phyloP scores from a whole-genome alignment of 371 early-diverging fungal genomes.

The Massospora cicadina region DNA sequence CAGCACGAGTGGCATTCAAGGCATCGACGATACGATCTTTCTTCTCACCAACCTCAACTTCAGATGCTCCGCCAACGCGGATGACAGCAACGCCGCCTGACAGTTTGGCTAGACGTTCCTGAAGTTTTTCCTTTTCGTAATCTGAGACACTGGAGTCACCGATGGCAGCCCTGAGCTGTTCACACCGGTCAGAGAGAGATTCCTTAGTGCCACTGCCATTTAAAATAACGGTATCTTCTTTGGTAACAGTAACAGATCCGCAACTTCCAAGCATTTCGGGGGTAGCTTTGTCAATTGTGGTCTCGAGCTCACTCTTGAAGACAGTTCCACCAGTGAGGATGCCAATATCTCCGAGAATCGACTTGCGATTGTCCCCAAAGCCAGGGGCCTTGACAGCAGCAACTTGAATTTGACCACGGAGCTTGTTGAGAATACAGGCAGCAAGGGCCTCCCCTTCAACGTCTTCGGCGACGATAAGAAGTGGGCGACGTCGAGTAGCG shows the following conservation, averaged over 20 bases:
- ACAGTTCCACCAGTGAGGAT: slow-evolving; percentile 87
- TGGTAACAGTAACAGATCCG: slow-evolving; percentile 77
- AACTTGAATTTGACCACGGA: slow-evolving; percentile 92
- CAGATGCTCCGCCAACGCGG: slow-evolving; percentile 90
- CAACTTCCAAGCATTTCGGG: slow-evolving; percentile 78
- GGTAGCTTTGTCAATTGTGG: slow-evolving; percentile 88
- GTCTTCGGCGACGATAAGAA: slow-evolving; percentile 93
- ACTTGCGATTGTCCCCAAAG: slow-evolving; percentile 97
- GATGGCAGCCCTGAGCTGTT: slow-evolving; percentile 86
- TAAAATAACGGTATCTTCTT: slow-evolving; percentile 94
- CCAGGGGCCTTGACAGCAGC: slow-evolving; percentile 96
- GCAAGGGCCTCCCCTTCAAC: slow-evolving; percentile 96
- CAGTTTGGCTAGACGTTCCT: slow-evolving; percentile 95
- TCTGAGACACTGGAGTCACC: slow-evolving; percentile 62
- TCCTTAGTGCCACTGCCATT: slow-evolving; percentile 80
- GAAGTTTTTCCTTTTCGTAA: slow-evolving; percentile 95
- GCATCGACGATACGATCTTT: slow-evolving; percentile 98
- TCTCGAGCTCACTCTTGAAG: slow-evolving; percentile 86
- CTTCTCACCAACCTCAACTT: slow-evolving; percentile 98
- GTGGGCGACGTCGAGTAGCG: slow-evolving; percentile 87
- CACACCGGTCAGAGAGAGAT: slow-evolving; percentile 73
- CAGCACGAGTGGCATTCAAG: slow-evolving; percentile 93
- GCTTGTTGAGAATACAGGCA: slow-evolving; percentile 95
- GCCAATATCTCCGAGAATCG: slow-evolving; percentile 89
- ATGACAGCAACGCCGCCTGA: slow-evolving; percentile 97